These are phyloP conservation scores for Pseudogymnoascus sp. DNA, from an alignment of 2,329 filamentous ascomycete species.

Conservation along the genomic window DNA sequence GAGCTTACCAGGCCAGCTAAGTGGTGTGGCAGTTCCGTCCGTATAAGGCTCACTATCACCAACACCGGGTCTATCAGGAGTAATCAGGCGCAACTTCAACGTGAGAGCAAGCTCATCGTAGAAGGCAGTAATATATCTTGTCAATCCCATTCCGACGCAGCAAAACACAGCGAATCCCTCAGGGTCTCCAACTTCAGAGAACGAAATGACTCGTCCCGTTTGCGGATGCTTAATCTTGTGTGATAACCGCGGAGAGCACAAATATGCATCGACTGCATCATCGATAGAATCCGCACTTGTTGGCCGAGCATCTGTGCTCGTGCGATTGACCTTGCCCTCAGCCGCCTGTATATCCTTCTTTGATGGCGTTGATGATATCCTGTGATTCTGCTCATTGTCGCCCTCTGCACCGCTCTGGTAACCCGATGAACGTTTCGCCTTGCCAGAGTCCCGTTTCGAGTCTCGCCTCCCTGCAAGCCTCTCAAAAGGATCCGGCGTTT, in stretches of 20 bases:
- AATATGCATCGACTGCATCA: constrained; percentile 75
- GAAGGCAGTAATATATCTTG: constrained; percentile 90
- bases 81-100: constrained; percentile 81
- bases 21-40: constrained; percentile 73
- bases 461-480: constrained; percentile 9
- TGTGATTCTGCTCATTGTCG: neutral
- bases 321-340: constrained; percentile 30
- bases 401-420: neutral
- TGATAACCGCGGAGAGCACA: constrained; percentile 73
- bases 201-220: constrained; percentile 81
- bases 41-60: constrained; percentile 82
- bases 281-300: constrained; percentile 80
- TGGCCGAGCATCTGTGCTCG: constrained; percentile 57
- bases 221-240: constrained; percentile 82
- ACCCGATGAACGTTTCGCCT: neutral
- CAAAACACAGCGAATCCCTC: constrained; percentile 89
- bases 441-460: neutral
- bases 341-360: constrained; percentile 17
- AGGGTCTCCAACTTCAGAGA: constrained; percentile 91
- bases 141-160: constrained; percentile 96
- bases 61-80: constrained; percentile 86
- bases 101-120: constrained; percentile 92
- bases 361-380: neutral
- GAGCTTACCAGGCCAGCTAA: constrained; percentile 82
- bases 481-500: constrained; percentile 40